Percentiles rank a stretch among this genome's conserved stretches.
Evolutionary conservation across 192 early-diverging fungal species (phyloP).

Genomic region (Backusella parvicylindrica): DNA sequence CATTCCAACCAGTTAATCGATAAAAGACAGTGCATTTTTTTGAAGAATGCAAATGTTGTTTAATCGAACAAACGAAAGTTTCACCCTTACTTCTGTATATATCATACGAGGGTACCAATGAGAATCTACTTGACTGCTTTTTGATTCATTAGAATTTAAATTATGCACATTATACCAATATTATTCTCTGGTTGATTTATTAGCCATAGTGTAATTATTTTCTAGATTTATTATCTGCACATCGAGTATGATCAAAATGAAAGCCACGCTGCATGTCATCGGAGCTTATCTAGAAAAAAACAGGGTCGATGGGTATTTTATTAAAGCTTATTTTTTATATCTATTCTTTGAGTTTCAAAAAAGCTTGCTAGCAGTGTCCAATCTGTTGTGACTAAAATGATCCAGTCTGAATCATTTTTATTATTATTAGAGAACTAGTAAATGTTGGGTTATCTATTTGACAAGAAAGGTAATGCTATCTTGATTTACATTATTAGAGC

Average conservation of each 20-base stretch:
- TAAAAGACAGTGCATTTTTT: too few relatives aligned
- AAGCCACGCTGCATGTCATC: background rate
- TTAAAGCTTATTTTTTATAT: background rate
- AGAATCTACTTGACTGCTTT: background rate
- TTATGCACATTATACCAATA: background rate
- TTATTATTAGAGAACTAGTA: background rate
- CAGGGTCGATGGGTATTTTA: background rate
- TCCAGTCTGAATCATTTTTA: background rate
- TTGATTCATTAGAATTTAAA: background rate
- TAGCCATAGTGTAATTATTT: background rate
- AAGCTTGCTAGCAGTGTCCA: background rate
- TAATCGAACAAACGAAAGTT: too few relatives aligned
- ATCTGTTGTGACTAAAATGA: background rate
- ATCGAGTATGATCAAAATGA: background rate
- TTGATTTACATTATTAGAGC: background rate
- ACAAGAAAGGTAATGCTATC: background rate
- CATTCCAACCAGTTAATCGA: too few relatives aligned
- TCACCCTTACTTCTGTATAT: background rate
- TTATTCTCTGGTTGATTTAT: background rate
- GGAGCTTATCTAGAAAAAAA: background rate
- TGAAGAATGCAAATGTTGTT: too few relatives aligned
- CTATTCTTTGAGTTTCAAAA: background rate
- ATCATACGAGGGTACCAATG: background rate
- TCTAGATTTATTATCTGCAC: background rate
- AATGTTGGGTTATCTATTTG: background rate